phyloP scores from a whole-genome alignment of 176 grass and related monocot genomes.

The Pontederia crassipes region DNA sequence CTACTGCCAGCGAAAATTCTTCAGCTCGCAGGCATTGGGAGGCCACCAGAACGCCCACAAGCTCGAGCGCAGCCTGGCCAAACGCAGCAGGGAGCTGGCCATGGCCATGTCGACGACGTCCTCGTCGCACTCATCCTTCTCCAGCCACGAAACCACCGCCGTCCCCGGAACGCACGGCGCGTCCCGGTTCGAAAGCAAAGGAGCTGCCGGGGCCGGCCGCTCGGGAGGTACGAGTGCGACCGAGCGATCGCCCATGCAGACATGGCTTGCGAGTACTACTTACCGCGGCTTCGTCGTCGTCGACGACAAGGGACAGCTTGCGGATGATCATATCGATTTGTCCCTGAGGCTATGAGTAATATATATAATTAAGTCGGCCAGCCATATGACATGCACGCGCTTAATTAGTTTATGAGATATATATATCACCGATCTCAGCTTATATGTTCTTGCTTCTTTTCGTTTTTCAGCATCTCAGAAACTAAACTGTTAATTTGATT shows the following conservation, averaged over 20 bases:
- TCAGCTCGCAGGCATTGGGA: slow-evolving; percentile 71
- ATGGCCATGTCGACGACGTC: neutral
- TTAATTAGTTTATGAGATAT: too few relatives aligned
- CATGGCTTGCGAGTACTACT: neutral
- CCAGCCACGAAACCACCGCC: neutral
- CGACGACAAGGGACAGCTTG: neutral
- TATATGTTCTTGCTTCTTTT: too few relatives aligned
- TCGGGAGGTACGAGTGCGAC: neutral
- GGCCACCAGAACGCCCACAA: slow-evolving; percentile 97
- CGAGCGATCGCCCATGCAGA: neutral
- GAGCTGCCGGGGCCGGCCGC: too few relatives aligned
- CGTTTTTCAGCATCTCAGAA: too few relatives aligned
- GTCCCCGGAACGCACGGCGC: neutral
- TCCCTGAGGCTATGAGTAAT: slow-evolving; percentile 7
- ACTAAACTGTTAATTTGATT: too few relatives aligned
- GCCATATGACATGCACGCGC: too few relatives aligned
- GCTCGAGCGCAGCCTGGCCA: slow-evolving; percentile 44
- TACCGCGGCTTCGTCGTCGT: neutral
- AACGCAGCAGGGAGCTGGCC: neutral
- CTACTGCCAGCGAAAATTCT: slow-evolving; percentile 80
- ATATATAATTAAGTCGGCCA: too few relatives aligned
- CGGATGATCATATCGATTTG: slow-evolving; percentile 11
- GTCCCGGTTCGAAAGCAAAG: neutral
- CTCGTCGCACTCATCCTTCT: too few relatives aligned
- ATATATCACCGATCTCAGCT: too few relatives aligned